These are phyloP conservation scores for Aspergillus hortae DNA, from an alignment of 2,329 filamentous ascomycete genomes.

Conservation along the genomic window DNA sequence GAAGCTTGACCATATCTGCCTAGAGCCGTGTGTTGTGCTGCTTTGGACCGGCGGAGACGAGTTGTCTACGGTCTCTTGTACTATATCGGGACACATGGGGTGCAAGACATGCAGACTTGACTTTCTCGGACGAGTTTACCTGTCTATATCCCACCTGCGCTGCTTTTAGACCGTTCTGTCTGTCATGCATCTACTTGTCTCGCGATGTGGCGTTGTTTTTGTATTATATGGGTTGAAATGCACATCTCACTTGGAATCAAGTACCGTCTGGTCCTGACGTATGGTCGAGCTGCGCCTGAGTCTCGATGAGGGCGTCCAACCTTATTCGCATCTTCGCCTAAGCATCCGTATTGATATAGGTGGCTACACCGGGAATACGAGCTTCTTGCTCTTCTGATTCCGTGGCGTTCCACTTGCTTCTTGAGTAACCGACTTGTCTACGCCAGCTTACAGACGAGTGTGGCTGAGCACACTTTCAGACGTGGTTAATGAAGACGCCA, in stretches of 20 bases:
- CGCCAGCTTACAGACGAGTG: too few species aligned
- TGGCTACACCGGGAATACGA: background rate
- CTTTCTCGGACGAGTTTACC: conserved; percentile 1
- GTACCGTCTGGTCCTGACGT: background rate
- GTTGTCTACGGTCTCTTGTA: conserved; percentile 12
- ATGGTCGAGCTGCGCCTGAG: background rate
- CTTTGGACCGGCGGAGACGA: conserved; percentile 2
- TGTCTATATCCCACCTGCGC: conserved; percentile 3
- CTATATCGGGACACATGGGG: conserved; percentile 14
- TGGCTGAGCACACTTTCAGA: too few species aligned
- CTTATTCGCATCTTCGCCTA: background rate
- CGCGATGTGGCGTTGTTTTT: conserved; percentile 17
- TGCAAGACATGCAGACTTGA: conserved; percentile 4
- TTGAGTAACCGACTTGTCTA: too few species aligned
- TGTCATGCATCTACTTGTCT: conserved; percentile 5
- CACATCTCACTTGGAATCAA: background rate
- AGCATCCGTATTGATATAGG: background rate
- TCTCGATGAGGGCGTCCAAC: too few species aligned
- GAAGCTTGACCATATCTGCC: background rate
- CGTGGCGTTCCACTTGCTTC: background rate
- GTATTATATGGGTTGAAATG: conserved; percentile 16
- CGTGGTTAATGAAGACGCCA: too few species aligned
- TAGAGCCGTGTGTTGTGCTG: conserved; percentile 2
- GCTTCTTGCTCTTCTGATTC: background rate
- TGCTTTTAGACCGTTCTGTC: conserved; percentile 6